Evolutionary conservation across 306 rosid species (phyloP), one percentile per base, ranked within the genome.

Genomic region (Lathyrus tuberosus): DNA sequence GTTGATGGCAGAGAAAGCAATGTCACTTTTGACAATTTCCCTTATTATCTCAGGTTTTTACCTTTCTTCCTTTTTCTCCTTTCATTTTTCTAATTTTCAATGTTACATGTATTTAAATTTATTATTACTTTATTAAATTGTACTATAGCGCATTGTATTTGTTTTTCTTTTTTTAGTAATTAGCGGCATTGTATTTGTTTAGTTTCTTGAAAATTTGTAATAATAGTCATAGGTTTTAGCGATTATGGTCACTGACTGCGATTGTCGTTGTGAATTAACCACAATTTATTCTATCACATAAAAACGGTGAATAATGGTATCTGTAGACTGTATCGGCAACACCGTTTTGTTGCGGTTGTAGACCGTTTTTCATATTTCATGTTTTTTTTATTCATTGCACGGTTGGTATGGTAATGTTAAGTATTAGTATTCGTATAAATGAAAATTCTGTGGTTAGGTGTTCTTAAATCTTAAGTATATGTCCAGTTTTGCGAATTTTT

Each of bases 11-110:
- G 91, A 73, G 87, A 89, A 28, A 82, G 81, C 78, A 86, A 83
- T 8, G 86, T 91, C 75, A 89, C 97, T 4, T 89, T 91, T 54
- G 90, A 89, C 73, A 65, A 89, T 22, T 91, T 91, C 69, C 97
- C 97, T 15, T 87, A 89, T 71, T 81, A 85, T 65, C 96, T 91
- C 76, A 87, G 91, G 95, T 87, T 10, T 18, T 11, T n/a, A n/a
- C n/a, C n/a, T n/a, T n/a, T n/a, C n/a, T 18, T 57, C 4, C 15
- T 0, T 2, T 22, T 31, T 31, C 35, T 31, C 35, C 4, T 10
- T 1, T 2, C 7, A 11, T 30, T 47, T 67, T 46, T 11, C 43
- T 15, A 24, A 24, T 65, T 24, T 24, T 1, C n/a, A 43, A 24
- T 12, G 10, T 7, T 16, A 4, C 4, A 14, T 30, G 2, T 28